A percentile compares a stretch with the other conserved stretches of the same genome.
Conservation (phyloP, 768 basidiomycete genomes). For the Rhodotorula taiwanensis region DNA sequence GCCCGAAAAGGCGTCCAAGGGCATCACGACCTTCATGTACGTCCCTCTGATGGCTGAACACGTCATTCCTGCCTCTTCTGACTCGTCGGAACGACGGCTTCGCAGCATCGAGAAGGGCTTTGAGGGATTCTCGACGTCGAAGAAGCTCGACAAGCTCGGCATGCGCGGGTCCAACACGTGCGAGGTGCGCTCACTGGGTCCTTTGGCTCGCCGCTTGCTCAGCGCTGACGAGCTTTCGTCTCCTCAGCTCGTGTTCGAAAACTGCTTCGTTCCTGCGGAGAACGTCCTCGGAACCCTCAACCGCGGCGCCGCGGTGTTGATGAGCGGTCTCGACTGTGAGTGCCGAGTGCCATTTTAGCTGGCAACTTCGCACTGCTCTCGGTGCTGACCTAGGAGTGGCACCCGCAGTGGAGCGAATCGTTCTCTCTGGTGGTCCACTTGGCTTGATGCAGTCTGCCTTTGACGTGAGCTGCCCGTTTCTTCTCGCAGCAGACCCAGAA, state of each 20-base stretch:
- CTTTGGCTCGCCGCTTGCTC: too few relatives aligned
- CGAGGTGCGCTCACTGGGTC: conserved; percentile 57
- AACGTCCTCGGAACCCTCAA: conserved; percentile 76
- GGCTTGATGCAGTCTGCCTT: conserved; percentile 96
- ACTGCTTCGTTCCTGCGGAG: conserved; percentile 72
- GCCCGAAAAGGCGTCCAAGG: conserved; percentile 69
- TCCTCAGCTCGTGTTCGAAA: conserved; percentile 55
- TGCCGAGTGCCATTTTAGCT: too few relatives aligned
- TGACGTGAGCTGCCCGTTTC: conserved; percentile 50
- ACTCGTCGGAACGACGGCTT: too few relatives aligned
- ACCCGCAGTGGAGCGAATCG: conserved; percentile 64
- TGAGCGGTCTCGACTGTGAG: conserved; percentile 73
- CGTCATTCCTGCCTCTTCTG: too few relatives aligned
- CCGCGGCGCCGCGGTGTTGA: conserved; percentile 75
- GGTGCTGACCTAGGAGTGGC: conserved; percentile 25
- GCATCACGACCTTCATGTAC: conserved; percentile 81
- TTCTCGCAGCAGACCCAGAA: conserved; percentile 44
- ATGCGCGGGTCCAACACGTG: conserved; percentile 96
- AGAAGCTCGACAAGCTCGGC: conserved; percentile 89
- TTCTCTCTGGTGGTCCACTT: conserved; percentile 83
- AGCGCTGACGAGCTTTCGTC: too few relatives aligned
- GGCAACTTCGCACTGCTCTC: too few relatives aligned
- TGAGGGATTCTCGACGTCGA: conserved; percentile 77
- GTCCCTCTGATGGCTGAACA: neutral
- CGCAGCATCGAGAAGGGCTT: conserved; percentile 63